Base-by-base conservation (phyloP, 106 monocot genomes). In the Ottelia alismoides region DNA sequence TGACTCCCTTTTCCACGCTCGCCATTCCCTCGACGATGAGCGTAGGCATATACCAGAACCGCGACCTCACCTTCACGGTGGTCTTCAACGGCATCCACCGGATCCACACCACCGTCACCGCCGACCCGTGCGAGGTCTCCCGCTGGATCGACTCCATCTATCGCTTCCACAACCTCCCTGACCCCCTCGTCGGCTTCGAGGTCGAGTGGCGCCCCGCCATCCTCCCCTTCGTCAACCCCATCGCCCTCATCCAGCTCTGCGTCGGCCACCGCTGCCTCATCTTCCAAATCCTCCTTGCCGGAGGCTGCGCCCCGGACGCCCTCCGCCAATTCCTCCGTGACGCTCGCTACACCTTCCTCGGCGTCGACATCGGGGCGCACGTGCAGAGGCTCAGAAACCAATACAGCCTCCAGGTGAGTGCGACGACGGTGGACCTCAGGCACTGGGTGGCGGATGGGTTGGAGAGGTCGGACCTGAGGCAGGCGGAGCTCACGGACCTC, bases 21-120 rank as follows among this genome's bases (percentile, higher is more conserved):
- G n/a, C n/a, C n/a, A n/a, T n/a, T n/a, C n/a, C n/a, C n/a, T n/a
- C n/a, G n/a, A n/a, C n/a, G n/a, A n/a, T n/a, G n/a, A n/a, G n/a
- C n/a, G n/a, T n/a, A n/a, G n/a, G n/a, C n/a, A n/a, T n/a, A n/a
- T n/a, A n/a, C n/a, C 26, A 70, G 27, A 45, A 54, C 30, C 23
- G 20, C 19, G 56, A 65, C 27, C 26, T 54, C 16, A 20, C 45
- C 56, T 70, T 35, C 67, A 58, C 65, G 21, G 58, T 74, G 20
- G 20, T 27, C 62, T 49, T 73, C 63, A 40, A 61, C 70, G 24
- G 18, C 29, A 24, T 21, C 47, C 20, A 57, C 54, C 1, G 7
- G 52, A 65, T 78, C 63, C 24, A 26, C 27, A 68, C 83, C 63
- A 82, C 70, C 24, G 48, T 77, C 30, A 77, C 82, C 45, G 9